Evolutionary conservation across 345 rosid species (phyloP).

Genomic region (Hypericum perforatum): DNA sequence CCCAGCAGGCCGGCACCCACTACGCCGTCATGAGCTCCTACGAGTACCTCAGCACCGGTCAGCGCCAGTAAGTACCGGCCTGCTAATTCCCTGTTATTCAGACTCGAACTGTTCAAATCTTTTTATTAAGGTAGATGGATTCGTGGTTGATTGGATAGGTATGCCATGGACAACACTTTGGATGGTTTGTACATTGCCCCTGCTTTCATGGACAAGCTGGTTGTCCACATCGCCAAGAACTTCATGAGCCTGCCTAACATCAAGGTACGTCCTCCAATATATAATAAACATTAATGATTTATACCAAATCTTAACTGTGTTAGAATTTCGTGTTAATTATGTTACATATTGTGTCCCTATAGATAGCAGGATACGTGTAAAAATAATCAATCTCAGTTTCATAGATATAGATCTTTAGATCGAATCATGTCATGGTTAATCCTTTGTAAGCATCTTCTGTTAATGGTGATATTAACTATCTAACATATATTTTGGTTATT

Average conservation of each 20-base stretch:
- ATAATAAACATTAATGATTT: too few species aligned
- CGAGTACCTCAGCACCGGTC: conserved; percentile 1
- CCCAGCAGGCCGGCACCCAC: conserved; percentile 4
- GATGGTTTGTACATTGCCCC: conserved; percentile 3
- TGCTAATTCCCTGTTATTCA: neutral
- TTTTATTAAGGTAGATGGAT: neutral
- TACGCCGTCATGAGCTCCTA: conserved; percentile 5
- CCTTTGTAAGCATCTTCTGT: too few species aligned
- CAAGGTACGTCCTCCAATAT: too few species aligned
- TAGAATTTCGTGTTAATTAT: too few species aligned
- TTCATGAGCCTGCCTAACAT: conserved; percentile 6
- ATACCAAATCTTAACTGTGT: neutral
- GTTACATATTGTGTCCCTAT: too few species aligned
- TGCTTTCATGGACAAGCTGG: conserved; percentile 7
- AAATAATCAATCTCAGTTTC: too few species aligned
- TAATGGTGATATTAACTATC: too few species aligned
- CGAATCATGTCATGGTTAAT: too few species aligned
- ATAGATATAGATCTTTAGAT: too few species aligned
- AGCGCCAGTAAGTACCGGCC: neutral
- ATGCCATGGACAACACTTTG: conserved; percentile 1
- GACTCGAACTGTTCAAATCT: neutral
- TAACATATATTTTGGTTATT: too few species aligned
- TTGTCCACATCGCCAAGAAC: conserved; percentile 6
- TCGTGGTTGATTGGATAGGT: neutral
- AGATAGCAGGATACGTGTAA: too few species aligned